Conservation (phyloP, 495 filamentous ascomycete species). For the Podospora appendiculata region DNA sequence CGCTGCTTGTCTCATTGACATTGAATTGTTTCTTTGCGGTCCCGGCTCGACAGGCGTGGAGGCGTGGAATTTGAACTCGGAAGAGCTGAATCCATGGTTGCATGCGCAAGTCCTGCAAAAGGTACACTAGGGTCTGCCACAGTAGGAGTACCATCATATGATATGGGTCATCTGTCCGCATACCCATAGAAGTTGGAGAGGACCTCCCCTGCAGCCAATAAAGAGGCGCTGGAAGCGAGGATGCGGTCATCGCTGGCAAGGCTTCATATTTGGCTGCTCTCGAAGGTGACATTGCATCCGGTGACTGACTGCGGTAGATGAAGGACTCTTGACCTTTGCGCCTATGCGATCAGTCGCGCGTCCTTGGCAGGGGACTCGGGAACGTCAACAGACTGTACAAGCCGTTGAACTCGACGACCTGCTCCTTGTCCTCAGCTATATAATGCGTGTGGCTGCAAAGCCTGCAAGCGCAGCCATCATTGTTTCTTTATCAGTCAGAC, state of each 20-base stretch:
- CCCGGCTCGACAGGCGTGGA: background rate
- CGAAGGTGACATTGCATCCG: background rate
- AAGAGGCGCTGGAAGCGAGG: slow-evolving; percentile 2
- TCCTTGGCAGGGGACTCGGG: background rate
- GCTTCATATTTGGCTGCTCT: background rate
- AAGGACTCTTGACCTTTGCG: background rate
- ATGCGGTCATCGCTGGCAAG: background rate
- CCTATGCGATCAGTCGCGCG: no score
- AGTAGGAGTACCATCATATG: background rate
- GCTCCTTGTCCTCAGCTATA: no score
- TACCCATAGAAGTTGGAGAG: background rate
- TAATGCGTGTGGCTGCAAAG: no score
- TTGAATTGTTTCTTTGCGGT: no score
- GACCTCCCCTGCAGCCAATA: slow-evolving; percentile 2
- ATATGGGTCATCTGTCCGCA: slow-evolving; percentile 5
- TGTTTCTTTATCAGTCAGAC: no score
- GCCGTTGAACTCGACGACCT: no score
- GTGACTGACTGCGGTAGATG: background rate
- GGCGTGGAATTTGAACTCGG: background rate
- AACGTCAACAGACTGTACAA: background rate
- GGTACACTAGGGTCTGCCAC: no score
- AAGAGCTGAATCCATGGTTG: slow-evolving; percentile 7
- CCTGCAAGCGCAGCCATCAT: no score
- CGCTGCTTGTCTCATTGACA: no score
- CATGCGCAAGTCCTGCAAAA: slow-evolving; percentile 1